A percentile compares a stretch with the other conserved stretches of the same genome.
These are phyloP conservation scores for Exophiala viscosa DNA, from an alignment of 2,329 filamentous ascomycete genomes.

Conservation along the genomic window DNA sequence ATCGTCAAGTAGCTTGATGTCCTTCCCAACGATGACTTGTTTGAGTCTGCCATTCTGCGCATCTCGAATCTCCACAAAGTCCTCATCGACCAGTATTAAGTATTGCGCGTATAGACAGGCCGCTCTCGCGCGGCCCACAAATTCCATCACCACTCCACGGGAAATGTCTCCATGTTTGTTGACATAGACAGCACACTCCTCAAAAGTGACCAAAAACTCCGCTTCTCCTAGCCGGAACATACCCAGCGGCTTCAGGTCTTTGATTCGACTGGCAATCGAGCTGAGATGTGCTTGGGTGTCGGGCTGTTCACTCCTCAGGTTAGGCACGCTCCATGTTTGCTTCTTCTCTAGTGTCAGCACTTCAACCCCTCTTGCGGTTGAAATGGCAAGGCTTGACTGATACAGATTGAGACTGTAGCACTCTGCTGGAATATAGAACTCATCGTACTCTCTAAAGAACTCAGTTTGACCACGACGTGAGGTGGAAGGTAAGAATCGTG, in stretches of 20 bases:
- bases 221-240: constrained; percentile 95
- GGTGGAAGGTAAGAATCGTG: constrained; percentile 58
- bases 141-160: constrained; percentile 94
- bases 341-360: constrained; percentile 97
- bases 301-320: constrained; percentile 63
- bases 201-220: constrained; percentile 90
- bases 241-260: constrained; percentile 77
- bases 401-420: constrained; percentile 95
- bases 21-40: constrained; percentile 88
- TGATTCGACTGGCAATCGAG: constrained; percentile 79
- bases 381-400: constrained; percentile 87
- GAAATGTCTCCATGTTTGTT: constrained; percentile 97
- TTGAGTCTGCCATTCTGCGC: constrained; percentile 90
- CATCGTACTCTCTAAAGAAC: constrained; percentile 96
- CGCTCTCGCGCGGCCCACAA: constrained; percentile 85
- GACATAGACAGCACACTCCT: constrained; percentile 94
- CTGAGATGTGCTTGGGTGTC: constrained; percentile 60
- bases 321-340: constrained; percentile 87
- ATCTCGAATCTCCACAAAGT: constrained; percentile 96
- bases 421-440: constrained; percentile 96
- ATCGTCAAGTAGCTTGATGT: constrained; percentile 87
- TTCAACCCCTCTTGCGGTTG: constrained; percentile 88
- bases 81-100: constrained; percentile 86
- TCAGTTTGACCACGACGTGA: constrained; percentile 71
- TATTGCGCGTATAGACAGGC: constrained; percentile 91